Conservation (phyloP, 306 rosid genomes). For the peach (Prunus persica) region DNA sequence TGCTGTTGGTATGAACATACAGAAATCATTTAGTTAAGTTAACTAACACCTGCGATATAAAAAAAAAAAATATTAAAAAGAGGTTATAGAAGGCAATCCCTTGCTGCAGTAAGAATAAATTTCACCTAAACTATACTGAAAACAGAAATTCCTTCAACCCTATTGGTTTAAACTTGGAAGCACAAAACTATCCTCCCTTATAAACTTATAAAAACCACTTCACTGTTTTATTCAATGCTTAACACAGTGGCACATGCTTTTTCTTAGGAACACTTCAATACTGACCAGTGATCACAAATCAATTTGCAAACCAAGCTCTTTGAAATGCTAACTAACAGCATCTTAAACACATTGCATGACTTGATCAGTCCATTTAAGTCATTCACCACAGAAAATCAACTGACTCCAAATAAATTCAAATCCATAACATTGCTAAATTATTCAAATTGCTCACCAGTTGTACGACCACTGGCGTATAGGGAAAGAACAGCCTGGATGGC, state of each 20-base stretch:
- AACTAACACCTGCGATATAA: neutral
- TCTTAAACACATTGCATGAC: neutral
- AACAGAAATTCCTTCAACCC: conserved; percentile 1
- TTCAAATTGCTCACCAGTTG: conserved; percentile 60
- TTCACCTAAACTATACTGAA: neutral
- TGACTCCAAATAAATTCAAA: neutral
- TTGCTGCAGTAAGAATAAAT: neutral
- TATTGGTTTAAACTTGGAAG: neutral
- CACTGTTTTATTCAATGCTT: neutral
- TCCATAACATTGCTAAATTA: neutral
- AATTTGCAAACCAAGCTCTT: neutral
- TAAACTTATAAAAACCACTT: neutral
- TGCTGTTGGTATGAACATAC: neutral
- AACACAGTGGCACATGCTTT: neutral
- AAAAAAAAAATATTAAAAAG: neutral
- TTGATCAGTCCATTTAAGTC: neutral
- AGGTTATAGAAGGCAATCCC: neutral
- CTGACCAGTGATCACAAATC: no score
- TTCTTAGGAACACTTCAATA: neutral
- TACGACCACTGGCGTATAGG: conserved; percentile 89
- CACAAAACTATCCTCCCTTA: neutral
- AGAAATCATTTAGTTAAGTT: neutral
- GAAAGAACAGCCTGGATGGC: conserved; percentile 92
- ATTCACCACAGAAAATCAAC: neutral
- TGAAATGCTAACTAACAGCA: neutral